Base-by-base conservation (phyloP, 2,329 filamentous ascomycete species). In the Cyphellophora attinorum region DNA sequence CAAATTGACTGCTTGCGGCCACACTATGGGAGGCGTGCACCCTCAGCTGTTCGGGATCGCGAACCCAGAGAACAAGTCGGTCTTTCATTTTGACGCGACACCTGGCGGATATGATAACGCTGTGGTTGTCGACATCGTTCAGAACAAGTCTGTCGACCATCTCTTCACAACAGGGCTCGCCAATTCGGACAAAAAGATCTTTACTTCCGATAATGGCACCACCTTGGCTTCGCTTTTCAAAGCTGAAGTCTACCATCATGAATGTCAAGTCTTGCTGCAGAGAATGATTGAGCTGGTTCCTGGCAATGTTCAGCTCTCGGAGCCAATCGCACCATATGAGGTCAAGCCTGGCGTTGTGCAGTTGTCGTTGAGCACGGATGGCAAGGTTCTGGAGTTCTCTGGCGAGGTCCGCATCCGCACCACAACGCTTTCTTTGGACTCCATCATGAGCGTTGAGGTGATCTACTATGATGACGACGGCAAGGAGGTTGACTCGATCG, bases 391-490 rank as follows among this genome's bases (percentile, higher is more conserved):
- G 39, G 53, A 57, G 11, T 61, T 77, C 36, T 62, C 64, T 6
- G 74, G 74, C 4, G 64, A 67, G 29, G 74, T 79, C 41, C 67
- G 75, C 14, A 61, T 79, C 19, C 64, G 65, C 36, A 76, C 69
- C 1, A 76, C 69, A 2, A 54, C 58, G 3, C 53, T 68, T 14
- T 56, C 62, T 0, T 48, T 53, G 6, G 55, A 54, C 29, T 54
- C 53, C 16, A 67, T 76, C 40, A 51, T 57, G 3, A 65, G 59
- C 38, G 55, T 79, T 4, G 61, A 62, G 14, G 49, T 79, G 34
- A 60, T 61, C 3, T 79, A 76, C 55, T 74, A 69, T 51, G 65
- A 74, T 47, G 64, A 72, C 14, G 62, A 52, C 27, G 73, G 74
- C 4, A 55, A 56, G 63, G 66, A 15, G 52, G 28, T 68, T 40